Percentiles rank a stretch among this genome's conserved stretches.
These are phyloP conservation scores for Cercospora berteroae DNA, from an alignment of 2,329 filamentous ascomycete species.

Conservation along the genomic window DNA sequence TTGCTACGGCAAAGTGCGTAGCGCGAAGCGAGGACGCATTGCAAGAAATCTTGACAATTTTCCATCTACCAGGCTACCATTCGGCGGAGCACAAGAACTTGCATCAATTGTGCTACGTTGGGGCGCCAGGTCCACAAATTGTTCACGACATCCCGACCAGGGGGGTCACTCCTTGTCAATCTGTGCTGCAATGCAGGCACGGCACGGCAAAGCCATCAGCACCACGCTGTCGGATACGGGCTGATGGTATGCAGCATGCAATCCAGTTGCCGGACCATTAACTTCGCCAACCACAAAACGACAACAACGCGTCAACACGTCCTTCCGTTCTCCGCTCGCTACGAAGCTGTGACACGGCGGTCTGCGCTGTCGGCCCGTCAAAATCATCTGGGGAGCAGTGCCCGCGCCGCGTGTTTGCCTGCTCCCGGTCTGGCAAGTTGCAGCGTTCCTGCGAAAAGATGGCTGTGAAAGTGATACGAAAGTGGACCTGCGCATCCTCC, in stretches of 20 bases:
- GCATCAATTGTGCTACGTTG: slow-evolving; percentile 3
- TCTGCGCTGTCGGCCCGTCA: neutral
- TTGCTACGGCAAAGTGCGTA: neutral
- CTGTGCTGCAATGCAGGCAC: neutral
- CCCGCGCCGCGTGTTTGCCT: neutral
- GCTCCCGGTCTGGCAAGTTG: neutral
- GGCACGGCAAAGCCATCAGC: slow-evolving; percentile 6
- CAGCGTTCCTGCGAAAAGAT: neutral
- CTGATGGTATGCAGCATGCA: neutral
- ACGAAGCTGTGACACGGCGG: neutral
- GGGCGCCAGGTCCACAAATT: slow-evolving; percentile 2
- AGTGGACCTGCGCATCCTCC: slow-evolving; percentile 5
- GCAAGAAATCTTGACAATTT: neutral
- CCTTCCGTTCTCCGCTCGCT: neutral
- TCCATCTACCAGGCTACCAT: neutral
- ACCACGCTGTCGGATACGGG: slow-evolving; percentile 1
- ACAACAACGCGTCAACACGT: neutral
- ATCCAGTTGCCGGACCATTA: neutral
- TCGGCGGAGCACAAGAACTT: neutral
- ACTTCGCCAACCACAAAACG: neutral
- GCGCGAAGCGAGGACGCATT: neutral
- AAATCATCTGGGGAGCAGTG: neutral
- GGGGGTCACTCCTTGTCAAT: neutral
- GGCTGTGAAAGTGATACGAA: slow-evolving; percentile 1
- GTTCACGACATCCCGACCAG: slow-evolving; percentile 4